Conservation (phyloP, 202 grass and related monocot genomes). For the Digitaria exilis region DNA sequence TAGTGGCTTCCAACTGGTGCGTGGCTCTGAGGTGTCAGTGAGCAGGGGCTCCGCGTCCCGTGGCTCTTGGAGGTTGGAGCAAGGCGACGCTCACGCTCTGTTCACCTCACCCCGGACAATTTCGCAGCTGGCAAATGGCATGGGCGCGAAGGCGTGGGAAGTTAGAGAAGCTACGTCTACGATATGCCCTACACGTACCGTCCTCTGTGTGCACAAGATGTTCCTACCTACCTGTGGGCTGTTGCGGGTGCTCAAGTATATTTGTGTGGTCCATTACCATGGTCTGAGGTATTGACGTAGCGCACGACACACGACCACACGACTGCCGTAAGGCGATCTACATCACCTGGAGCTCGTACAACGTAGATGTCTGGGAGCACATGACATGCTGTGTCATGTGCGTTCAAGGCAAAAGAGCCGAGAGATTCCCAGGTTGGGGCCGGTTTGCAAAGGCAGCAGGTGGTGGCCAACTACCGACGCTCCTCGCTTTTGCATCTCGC, state of each 20-base stretch:
- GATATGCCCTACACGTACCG: not conserved
- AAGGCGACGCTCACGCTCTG: not conserved
- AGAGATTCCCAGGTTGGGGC: not conserved
- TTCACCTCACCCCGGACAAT: not conserved
- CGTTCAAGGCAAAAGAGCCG: not conserved
- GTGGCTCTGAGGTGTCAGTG: not conserved
- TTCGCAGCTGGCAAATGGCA: not conserved
- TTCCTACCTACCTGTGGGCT: not conserved
- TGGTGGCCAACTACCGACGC: not conserved
- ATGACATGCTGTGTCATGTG: not conserved
- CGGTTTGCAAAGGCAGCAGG: not conserved
- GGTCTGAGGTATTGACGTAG: not conserved
- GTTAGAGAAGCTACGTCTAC: not conserved
- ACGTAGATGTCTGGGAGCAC: not conserved
- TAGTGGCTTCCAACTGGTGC: slow-evolving; percentile 20
- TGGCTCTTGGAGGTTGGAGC: not conserved
- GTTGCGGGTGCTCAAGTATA: not conserved
- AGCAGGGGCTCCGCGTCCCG: not conserved
- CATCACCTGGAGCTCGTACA: not conserved
- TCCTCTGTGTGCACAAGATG: not conserved
- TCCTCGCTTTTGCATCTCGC: not conserved
- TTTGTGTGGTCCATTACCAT: not conserved
- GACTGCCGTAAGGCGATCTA: too few relatives aligned
- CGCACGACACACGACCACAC: not conserved
- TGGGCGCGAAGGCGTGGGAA: not conserved